Base-by-base conservation (phyloP, 179 eudicot species). In the Silene noctiflora region DNA sequence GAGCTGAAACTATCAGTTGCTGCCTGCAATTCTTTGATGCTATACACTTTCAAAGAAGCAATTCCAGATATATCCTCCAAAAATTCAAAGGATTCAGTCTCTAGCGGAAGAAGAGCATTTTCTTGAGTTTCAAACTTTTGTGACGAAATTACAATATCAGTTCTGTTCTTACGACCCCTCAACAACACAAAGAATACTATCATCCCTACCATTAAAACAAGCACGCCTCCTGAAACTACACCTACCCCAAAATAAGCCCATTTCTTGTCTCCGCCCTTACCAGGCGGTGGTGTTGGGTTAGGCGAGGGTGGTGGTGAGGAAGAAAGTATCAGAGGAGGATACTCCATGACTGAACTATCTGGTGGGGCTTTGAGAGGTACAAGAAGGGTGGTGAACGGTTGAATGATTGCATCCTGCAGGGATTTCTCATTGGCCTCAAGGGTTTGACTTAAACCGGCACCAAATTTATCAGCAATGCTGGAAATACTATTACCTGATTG, bases 281-380 rank as follows among this genome's bases (percentile, higher is more conserved):
- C 71, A 1, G 79, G 11, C 4, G 33, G 58, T 24, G 79, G 35
- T n/a, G 83, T 69, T 7, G 81, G 67, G 1, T 81, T 3, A 7
- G 72, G 22, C 11, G 85, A 80, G 6, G 90, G 72, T 1, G 88
- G 65, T 24, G 84, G 24, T 0, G 83, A 22, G 2, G 85, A 76
- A 14, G 80, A 10, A 24, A 63, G 7, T 29, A 63, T 31, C 19
- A 77, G 63, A 11, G 82, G 74, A 19, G 76, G 72, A 67, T 77
- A 81, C 0, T 48, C 29, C 19, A 77, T 33, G 25, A 78, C 83
- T n/a, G 90, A 88, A 20, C 79, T 75, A 35, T 79, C 78, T 2
- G 95, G 97, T 17, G 88, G 87, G 12, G 65, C 51, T 19, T 71
- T 68, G 4, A 89, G 84, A 1, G 93, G 93, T 44, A 89, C 82